Evolutionary conservation across 179 eudicot genomes (phyloP), one percentile per base, ranked within the genome.

Genomic region (Actinidia chinensis): DNA sequence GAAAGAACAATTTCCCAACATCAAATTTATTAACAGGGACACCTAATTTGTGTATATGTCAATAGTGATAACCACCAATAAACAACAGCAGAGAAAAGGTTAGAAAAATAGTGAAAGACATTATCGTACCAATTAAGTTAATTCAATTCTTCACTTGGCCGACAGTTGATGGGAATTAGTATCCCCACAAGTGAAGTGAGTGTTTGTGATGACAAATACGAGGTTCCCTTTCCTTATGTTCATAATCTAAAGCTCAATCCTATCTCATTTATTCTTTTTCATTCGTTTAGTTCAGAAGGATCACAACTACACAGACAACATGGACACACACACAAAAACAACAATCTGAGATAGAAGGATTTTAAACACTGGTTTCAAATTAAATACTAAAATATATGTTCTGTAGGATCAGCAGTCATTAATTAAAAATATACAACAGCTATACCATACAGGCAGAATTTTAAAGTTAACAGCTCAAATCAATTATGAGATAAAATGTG

Each of bases 1-100:
- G 68, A 17, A 20, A 43, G 15, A 20, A 58, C 61, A 74, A n/a
- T 22, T 52, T 36, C 48, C 51, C 40, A 36, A 42, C 71, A 47
- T 33, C 20, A 22, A 59, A 74, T 79, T 81, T 81, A 8, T 13
- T 46, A n/a, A 71, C 10, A 7, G 12, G 47, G 33, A 54, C 63
- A 52, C 42, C 4, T 48, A 0, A 14, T 28, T 71, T 40, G 18
- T 36, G 15, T 55, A 33, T 36, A 17, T 28, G n/a, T 50, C 17
- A 20, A 71, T 22, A 22, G 8, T 25, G 7, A 46, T 22, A 47
- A 46, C 18, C n/a, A 46, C 40, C 23, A 67, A 2, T 33, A 23
- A 11, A 23, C 11, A 6, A 70, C 40, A 22, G 9, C 22, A 0
- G 7, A 28, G 40, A 25, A 48, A 13, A 10, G 10, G 47, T n/a